Evolutionary conservation across 352 stramenopile genomes (phyloP).

Genomic region (Pythium volutum): DNA sequence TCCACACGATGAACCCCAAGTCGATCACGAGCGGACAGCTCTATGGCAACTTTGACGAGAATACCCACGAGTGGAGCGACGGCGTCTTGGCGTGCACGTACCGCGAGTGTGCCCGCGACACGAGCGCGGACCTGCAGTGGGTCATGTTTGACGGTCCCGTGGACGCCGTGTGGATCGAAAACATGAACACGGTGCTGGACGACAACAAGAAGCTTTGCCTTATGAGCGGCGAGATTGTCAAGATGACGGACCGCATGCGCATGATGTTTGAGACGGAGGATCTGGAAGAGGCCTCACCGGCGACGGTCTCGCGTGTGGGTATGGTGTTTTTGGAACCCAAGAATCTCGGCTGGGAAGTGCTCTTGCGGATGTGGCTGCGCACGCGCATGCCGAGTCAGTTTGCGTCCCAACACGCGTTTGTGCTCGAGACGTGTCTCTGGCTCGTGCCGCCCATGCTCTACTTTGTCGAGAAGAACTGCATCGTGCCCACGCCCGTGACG

Average conservation of each 20-base stretch:
- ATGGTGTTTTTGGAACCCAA: constrained; percentile 97
- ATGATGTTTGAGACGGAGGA: constrained; percentile 98
- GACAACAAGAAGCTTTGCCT: constrained; percentile 96
- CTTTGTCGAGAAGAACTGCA: constrained; percentile 90
- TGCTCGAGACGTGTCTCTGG: constrained; percentile 87
- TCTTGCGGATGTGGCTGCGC: constrained; percentile 85
- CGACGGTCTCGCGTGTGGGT: constrained; percentile 92
- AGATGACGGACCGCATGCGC: constrained; percentile 95
- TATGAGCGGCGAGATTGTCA: constrained; percentile 93
- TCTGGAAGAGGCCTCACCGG: constrained; percentile 90
- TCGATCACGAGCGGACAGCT: constrained; percentile 94
- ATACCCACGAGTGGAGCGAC: constrained; percentile 95
- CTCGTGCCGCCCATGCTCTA: constrained; percentile 89
- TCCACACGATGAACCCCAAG: constrained; percentile 93
- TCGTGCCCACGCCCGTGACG: constrained; percentile 84
- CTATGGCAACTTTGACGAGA: constrained; percentile 93
- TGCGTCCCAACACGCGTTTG: constrained; percentile 33
- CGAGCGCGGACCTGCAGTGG: constrained; percentile 91
- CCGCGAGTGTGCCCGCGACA: constrained; percentile 93
- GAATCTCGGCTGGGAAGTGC: constrained; percentile 89
- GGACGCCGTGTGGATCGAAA: constrained; percentile 96
- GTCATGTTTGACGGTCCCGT: constrained; percentile 94
- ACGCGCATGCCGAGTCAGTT: constrained; percentile 46
- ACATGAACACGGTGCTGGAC: constrained; percentile 96
- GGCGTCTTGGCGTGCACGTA: constrained; percentile 94